A percentile compares a stretch with the other conserved stretches of the same genome.
phyloP scores from a whole-genome alignment of 352 stramenopile genomes.

The Bremia lactucae region DNA sequence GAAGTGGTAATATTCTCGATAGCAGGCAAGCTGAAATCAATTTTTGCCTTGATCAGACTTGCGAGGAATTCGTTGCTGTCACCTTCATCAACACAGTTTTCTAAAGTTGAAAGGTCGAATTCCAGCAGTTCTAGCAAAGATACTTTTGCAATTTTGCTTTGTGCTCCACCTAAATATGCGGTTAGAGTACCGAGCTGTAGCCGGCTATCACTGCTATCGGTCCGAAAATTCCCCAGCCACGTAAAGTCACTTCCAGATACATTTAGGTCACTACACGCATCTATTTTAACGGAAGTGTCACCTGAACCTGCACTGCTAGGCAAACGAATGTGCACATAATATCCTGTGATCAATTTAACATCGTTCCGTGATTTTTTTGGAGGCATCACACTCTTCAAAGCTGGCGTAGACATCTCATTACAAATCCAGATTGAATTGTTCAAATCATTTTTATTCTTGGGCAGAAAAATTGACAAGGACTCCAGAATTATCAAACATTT shows the following conservation, averaged over 20 bases:
- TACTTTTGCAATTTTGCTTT: neutral
- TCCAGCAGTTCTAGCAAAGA: conserved; percentile 14
- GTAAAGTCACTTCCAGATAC: conserved; percentile 14
- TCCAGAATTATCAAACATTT: conserved; percentile 21
- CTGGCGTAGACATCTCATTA: neutral
- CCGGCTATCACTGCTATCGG: conserved; percentile 1
- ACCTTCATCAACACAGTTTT: conserved; percentile 10
- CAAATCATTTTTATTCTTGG: conserved; percentile 1
- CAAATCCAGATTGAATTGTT: neutral
- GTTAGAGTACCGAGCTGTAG: conserved; percentile 15
- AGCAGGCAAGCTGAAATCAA: conserved; percentile 7
- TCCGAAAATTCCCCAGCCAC: conserved; percentile 10
- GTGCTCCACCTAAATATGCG: conserved; percentile 3
- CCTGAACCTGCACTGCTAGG: neutral
- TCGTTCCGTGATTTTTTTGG: conserved; percentile 17
- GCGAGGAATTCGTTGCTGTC: conserved; percentile 9
- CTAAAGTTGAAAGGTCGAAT: conserved; percentile 15
- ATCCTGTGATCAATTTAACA: conserved; percentile 24
- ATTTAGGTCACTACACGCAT: conserved; percentile 5
- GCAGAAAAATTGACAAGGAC: conserved; percentile 11
- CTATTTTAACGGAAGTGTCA: neutral
- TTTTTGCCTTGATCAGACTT: conserved; percentile 15
- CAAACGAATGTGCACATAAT: conserved; percentile 18
- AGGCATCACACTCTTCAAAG: neutral
- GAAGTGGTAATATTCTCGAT: conserved; percentile 2